Evolutionary conservation across 495 filamentous ascomycete species (phyloP).

Genomic region (Neurospora tetraspora): DNA sequence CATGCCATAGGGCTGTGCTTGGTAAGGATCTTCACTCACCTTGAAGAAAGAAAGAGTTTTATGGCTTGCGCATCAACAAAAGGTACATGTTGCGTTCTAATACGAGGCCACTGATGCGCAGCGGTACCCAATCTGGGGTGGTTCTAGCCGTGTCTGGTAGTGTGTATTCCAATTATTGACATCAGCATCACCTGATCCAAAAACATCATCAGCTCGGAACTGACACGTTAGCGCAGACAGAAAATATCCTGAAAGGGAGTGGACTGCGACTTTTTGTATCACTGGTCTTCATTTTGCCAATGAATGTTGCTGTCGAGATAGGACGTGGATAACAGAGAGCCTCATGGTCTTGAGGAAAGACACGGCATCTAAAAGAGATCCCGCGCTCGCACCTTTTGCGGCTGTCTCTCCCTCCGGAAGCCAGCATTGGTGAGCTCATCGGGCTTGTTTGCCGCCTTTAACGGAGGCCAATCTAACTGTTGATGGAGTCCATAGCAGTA

Average conservation of each 20-base stretch:
- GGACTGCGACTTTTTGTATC: not conserved
- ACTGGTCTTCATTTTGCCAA: not conserved
- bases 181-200: not conserved
- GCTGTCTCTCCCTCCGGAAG: not conserved
- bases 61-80: not conserved
- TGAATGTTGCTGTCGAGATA: not conserved
- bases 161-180: not conserved
- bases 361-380: not conserved
- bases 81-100: not conserved
- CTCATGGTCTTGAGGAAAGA: not conserved
- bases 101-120: not conserved
- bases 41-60: not conserved
- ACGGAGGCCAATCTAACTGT: not conserved
- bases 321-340: not conserved
- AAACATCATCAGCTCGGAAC: not conserved
- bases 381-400: not conserved
- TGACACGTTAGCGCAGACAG: not conserved
- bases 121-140: not conserved
- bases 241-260: not conserved
- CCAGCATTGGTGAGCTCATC: not conserved
- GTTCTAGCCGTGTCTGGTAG: not conserved
- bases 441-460: not conserved
- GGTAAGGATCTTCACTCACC: constrained; percentile 8
- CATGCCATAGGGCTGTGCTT: constrained; percentile 9
- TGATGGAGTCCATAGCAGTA: not conserved